Percentiles rank a stretch among this genome's conserved stretches.
Conservation (phyloP, 2,329 filamentous ascomycete genomes). For the Didymella exigua region DNA sequence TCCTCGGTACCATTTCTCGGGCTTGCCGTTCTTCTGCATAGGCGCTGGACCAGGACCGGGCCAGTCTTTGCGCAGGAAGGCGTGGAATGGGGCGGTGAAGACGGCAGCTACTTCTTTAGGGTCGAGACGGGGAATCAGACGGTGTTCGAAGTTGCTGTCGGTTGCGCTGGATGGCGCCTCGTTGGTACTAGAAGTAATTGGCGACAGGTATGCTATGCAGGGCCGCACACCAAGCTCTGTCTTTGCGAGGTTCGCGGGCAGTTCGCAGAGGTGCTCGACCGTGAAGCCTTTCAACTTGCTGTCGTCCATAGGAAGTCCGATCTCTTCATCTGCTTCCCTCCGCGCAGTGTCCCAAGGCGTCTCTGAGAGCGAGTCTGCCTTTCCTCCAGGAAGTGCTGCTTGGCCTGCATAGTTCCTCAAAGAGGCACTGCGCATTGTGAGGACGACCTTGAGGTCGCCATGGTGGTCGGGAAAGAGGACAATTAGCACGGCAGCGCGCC, state of each 20-base stretch:
- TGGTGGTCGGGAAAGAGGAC: constrained; percentile 83
- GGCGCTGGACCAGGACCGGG: constrained; percentile 56
- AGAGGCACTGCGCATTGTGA: constrained; percentile 66
- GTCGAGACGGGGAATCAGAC: constrained; percentile 79
- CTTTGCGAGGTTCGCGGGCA: constrained; percentile 65
- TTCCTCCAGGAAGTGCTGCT: constrained; percentile 81
- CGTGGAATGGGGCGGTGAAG: constrained; percentile 86
- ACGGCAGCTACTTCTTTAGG: constrained; percentile 92
- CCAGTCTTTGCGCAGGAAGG: constrained; percentile 69
- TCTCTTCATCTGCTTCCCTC: constrained; percentile 90
- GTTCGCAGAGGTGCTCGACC: constrained; percentile 84
- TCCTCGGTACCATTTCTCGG: constrained; percentile 82
- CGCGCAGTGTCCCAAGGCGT: constrained; percentile 78
- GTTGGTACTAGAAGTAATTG: constrained; percentile 10
- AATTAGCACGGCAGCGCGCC: constrained; percentile 85
- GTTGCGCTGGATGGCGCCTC: background rate
- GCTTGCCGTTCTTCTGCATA: constrained; percentile 38
- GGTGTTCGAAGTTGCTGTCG: constrained; percentile 58
- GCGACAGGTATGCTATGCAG: constrained; percentile 64
- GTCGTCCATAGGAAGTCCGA: constrained; percentile 79
- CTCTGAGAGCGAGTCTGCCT: constrained; percentile 61
- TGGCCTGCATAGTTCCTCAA: constrained; percentile 71
- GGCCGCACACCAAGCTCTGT: constrained; percentile 58
- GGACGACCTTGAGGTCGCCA: constrained; percentile 74
- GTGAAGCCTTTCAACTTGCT: constrained; percentile 72